These are phyloP conservation scores for Mycocentrospora acerina DNA, from an alignment of 2,329 filamentous ascomycete genomes.

Conservation along the genomic window DNA sequence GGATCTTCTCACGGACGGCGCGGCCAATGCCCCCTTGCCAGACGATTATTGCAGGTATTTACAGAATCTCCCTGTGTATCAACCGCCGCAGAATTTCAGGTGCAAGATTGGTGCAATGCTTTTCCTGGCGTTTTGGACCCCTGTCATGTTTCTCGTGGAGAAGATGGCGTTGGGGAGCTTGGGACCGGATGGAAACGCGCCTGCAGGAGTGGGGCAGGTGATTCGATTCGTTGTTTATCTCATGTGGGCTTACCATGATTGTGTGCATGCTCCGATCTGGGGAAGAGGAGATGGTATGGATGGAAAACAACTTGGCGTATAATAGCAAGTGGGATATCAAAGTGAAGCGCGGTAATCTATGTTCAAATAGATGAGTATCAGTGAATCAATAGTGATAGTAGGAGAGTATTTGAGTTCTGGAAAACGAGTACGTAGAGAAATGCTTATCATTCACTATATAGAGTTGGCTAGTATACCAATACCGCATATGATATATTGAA, in stretches of 20 bases:
- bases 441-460: too few species aligned
- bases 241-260: background rate
- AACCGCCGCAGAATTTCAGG: background rate
- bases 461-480: too few species aligned
- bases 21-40: background rate
- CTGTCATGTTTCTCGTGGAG: background rate
- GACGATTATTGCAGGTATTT: background rate
- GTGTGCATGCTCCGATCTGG: background rate
- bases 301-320: too few species aligned
- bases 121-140: background rate
- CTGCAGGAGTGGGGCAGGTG: background rate
- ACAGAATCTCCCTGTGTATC: background rate
- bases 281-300: background rate
- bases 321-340: too few species aligned
- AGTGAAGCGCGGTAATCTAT: too few species aligned
- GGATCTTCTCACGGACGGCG: background rate
- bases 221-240: background rate
- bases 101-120: background rate
- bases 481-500: too few species aligned
- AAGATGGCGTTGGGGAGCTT: background rate
- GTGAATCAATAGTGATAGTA: too few species aligned
- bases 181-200: background rate
- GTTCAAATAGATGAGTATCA: too few species aligned
- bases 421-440: too few species aligned
- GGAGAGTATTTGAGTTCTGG: too few species aligned